A percentile compares a stretch with the other conserved stretches of the same genome.
These are phyloP conservation scores for Pestalotiopsis sp. DNA, from an alignment of 2,329 filamentous ascomycete species.

Conservation along the genomic window DNA sequence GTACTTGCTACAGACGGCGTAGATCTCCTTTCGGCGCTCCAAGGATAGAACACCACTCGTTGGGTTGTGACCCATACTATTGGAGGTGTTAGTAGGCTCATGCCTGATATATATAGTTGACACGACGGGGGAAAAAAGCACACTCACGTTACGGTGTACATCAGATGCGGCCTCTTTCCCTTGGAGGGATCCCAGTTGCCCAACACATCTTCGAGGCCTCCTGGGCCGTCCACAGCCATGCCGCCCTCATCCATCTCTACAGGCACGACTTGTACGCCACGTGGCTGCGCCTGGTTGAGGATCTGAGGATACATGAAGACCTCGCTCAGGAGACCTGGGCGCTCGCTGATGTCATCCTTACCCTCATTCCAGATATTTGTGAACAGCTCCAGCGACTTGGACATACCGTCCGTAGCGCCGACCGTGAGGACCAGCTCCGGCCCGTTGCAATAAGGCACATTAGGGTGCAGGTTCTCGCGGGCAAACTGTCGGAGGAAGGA, in stretches of 20 bases:
- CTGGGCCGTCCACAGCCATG: constrained; percentile 72
- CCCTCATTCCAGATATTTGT: constrained; percentile 73
- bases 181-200: constrained; percentile 76
- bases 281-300: constrained; percentile 64
- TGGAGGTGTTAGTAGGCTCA: constrained; percentile 15
- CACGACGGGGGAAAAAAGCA: too few species aligned
- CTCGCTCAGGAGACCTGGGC: constrained; percentile 79
- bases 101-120: not conserved
- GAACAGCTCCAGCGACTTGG: constrained; percentile 75
- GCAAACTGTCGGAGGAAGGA: constrained; percentile 79
- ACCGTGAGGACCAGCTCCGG: constrained; percentile 78
- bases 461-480: constrained; percentile 74
- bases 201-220: constrained; percentile 75
- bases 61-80: constrained; percentile 84
- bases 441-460: constrained; percentile 74
- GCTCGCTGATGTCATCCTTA: constrained; percentile 64
- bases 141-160: constrained; percentile 87
- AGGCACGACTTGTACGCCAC: constrained; percentile 71
- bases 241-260: constrained; percentile 78
- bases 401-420: constrained; percentile 83
- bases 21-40: constrained; percentile 74
- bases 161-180: constrained; percentile 76
- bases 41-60: constrained; percentile 75
- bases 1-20: constrained; percentile 77
- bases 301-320: constrained; percentile 80